These are phyloP conservation scores for Chimonanthus praecox DNA, from an alignment of 164 flowering plant genomes.

Conservation along the genomic window DNA sequence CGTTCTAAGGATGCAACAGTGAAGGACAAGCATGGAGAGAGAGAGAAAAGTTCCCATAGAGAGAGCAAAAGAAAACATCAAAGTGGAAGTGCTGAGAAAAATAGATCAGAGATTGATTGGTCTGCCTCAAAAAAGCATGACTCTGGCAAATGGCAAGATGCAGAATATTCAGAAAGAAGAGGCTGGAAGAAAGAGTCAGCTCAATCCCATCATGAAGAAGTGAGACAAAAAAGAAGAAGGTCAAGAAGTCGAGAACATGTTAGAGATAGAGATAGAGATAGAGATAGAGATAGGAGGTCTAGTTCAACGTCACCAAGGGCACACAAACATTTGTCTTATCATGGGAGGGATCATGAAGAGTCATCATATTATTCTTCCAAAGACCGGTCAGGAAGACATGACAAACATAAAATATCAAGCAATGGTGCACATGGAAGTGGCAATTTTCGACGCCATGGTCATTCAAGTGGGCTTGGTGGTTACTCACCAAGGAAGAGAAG, in stretches of 20 bases:
- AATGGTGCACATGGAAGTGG: constrained; percentile 45
- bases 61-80: constrained; percentile 49
- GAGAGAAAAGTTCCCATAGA: constrained; percentile 36
- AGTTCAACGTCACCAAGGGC: constrained; percentile 48
- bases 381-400: constrained; percentile 41
- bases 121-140: constrained; percentile 31
- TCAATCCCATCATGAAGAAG: constrained; percentile 38
- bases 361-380: constrained; percentile 29
- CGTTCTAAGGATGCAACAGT: constrained; percentile 21
- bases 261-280: constrained; percentile 19
- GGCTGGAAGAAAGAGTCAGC: constrained; percentile 33
- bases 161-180: constrained; percentile 37
- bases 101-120: constrained; percentile 20
- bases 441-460: constrained; percentile 40
- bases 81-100: constrained; percentile 32
- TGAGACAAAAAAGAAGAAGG: constrained; percentile 53
- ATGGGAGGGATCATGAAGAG: constrained; percentile 36
- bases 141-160: constrained; percentile 23
- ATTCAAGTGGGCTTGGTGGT: constrained; percentile 82
- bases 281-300: constrained; percentile 49
- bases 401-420: constrained; percentile 32
- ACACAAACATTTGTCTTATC: constrained; percentile 35
- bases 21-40: constrained; percentile 33
- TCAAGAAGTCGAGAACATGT: constrained; percentile 66
- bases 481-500: constrained; percentile 97